These are phyloP conservation scores for Mortierella sp. DNA, from an alignment of 371 early-diverging fungal genomes.

Conservation along the genomic window DNA sequence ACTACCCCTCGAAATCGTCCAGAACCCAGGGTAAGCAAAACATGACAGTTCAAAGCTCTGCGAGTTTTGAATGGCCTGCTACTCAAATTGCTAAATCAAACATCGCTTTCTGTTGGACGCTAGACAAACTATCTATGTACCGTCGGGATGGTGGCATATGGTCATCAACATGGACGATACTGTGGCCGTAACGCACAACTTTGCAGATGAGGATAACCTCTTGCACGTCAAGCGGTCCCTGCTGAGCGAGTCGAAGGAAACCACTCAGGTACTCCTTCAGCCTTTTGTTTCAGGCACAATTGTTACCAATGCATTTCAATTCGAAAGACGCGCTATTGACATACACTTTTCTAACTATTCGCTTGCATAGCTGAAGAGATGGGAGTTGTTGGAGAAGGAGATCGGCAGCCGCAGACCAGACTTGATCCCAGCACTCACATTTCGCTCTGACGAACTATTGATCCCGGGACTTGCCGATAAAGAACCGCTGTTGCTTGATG, in stretches of 20 bases:
- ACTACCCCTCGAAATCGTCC: slow-evolving; percentile 56
- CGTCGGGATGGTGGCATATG: slow-evolving; percentile 62
- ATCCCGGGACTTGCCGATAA: slow-evolving; percentile 9
- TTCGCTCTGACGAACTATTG: slow-evolving; percentile 15
- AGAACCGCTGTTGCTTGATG: slow-evolving; percentile 20
- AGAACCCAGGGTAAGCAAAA: slow-evolving; percentile 49
- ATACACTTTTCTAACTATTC: neutral
- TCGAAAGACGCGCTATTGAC: neutral
- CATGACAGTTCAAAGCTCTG: too few relatives aligned
- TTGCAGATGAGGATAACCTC: slow-evolving; percentile 54
- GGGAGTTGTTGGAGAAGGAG: slow-evolving; percentile 21
- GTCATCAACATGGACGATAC: slow-evolving; percentile 59
- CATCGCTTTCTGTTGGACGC: neutral
- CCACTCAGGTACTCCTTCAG: slow-evolving; percentile 25
- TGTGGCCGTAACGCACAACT: slow-evolving; percentile 60
- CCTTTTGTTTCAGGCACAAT: neutral
- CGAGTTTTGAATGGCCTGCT: neutral
- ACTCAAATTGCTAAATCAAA: neutral
- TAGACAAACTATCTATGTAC: slow-evolving; percentile 54
- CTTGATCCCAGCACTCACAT: slow-evolving; percentile 14
- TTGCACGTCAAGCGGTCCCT: slow-evolving; percentile 35
- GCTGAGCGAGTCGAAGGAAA: slow-evolving; percentile 12
- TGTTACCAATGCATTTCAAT: neutral
- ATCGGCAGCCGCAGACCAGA: slow-evolving; percentile 30
- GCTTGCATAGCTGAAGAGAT: slow-evolving; percentile 18